These are phyloP conservation scores for Paramecium octaurelia DNA, from an alignment of 73 alveolate genomes.

Conservation along the genomic window DNA sequence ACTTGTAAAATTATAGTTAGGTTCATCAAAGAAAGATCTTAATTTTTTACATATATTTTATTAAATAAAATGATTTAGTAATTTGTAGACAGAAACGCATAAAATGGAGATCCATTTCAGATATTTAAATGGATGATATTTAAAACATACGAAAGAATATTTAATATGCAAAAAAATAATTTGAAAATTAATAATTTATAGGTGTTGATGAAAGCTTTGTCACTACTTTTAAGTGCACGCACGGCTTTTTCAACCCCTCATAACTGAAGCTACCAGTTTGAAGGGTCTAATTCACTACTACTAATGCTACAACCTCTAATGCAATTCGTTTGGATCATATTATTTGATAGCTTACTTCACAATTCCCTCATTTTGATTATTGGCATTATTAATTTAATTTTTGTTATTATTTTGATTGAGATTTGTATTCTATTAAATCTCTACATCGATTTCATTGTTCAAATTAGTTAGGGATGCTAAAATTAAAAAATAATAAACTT, in stretches of 20 bases:
- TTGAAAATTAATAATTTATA: not conserved
- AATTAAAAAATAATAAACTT: not conserved
- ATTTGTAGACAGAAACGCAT: too few species aligned
- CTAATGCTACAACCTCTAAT: not conserved
- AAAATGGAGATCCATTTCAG: too few species aligned
- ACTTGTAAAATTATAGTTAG: too few species aligned
- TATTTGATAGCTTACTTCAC: not conserved
- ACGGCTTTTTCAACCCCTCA: slow-evolving; percentile 37
- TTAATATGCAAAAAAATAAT: not conserved
- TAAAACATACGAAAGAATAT: not conserved
- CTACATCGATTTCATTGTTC: not conserved
- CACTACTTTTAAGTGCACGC: not conserved
- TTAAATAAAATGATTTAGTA: too few species aligned
- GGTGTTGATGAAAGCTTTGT: slow-evolving; percentile 38
- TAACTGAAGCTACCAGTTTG: not conserved
- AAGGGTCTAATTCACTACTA: not conserved
- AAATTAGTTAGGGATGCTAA: not conserved
- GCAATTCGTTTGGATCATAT: not conserved
- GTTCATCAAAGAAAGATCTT: too few species aligned
- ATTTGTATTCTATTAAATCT: not conserved
- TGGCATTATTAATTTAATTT: not conserved
- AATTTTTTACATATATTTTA: too few species aligned
- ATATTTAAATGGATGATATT: not conserved
- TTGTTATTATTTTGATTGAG: not conserved
- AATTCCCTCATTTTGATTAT: not conserved